Evolutionary conservation across 352 stramenopile species (phyloP), one percentile per base, ranked within the genome.

Genomic region (Globisporangium canariense): DNA sequence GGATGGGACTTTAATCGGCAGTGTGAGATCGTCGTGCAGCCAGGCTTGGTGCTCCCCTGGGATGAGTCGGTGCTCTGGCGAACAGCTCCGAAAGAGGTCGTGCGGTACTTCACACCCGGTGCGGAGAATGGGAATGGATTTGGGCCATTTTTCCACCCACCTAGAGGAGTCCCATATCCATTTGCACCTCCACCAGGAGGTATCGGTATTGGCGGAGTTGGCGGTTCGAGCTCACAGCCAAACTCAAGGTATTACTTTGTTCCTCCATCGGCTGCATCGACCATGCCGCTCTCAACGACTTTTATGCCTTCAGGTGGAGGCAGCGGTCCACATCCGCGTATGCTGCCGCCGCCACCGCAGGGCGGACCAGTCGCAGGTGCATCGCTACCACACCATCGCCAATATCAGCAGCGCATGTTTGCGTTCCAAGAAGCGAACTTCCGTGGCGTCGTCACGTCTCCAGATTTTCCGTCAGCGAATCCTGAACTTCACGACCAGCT

Each of bases 1-100:
- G 86, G 86, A 28, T 94, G 83, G 83, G 83, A 94, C 61, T 90
- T 92, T 58, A 67, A 67, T 8, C 65, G 67, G 20, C 83, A 92
- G 59, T 75, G 79, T 6, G 79, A 90, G 53, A 63, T 90, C 2
- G 30, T 51, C 32, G 58, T 66, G 10, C 20, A 57, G 1, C n/a
- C 58, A 13, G 53, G 53, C 0, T 50, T 41, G 36, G 60, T 66
- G 52, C 62, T 79, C 5, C 64, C 71, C 2, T 93, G 78, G 78
- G 79, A 65, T 41, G 65, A 89, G 22, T 70, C 65, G 0, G 83
- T 70, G 20, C 67, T 91, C 10, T 93, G 81, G 81, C 68, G 73
- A 73, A 93, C 83, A 2, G 80, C 76, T 28, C 83, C 86, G 2
- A 76, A 78, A 16, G 77, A 91, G 46, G 86, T 94, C 43, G 86